Base-by-base conservation (phyloP, 352 stramenopile species). In the Pythium periplocum region DNA sequence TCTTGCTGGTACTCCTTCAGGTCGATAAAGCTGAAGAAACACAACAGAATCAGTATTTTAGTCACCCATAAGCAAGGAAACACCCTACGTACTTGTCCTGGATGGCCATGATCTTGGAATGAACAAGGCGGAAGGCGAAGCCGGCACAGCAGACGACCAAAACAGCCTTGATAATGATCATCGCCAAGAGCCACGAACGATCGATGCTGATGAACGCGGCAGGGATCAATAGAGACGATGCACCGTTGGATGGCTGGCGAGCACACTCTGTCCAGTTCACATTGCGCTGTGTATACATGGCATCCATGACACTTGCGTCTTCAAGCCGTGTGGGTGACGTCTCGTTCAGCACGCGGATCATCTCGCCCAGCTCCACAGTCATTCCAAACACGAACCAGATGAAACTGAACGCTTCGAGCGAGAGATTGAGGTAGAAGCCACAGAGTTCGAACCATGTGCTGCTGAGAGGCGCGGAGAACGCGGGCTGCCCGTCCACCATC, bases 401-500 rank as follows among this genome's bases (percentile, higher is more conserved):
- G 54, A 81, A 85, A 6, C 82, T 53, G n/a, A 81, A 6, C 17
- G 73, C 11, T 35, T 88, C 78, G 1, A 64, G 50, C 5, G 54
- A 45, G 1, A 86, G 43, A 35, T 85, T 84, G n/a, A 70, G 48
- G 39, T 85, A 85, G 41, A 77, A 83, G 7, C 73, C 71, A n/a
- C 73, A 37, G 7, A 83, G 59, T 47, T 86, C 78, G 3, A 74
- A 33, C 68, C 71, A 82, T n/a, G 78, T 86, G n/a, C 71, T 83
- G 52, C 69, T 86, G 4, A 88, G 52, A 4, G 78, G 74, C 2
- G 78, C 78, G 1, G 73, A 66, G 57, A 86, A 88, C 2, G 75
- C 78, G 7, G 75, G 75, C 39, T 86, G 70, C 1, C 78, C 75
- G 53, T 80, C 66, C 2, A 88, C 71, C 73, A 83, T 76, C 3